Evolutionary conservation across 192 early-diverging fungal genomes (phyloP), one percentile per base, ranked within the genome.

Genomic region (Umbelopsis isabellina): DNA sequence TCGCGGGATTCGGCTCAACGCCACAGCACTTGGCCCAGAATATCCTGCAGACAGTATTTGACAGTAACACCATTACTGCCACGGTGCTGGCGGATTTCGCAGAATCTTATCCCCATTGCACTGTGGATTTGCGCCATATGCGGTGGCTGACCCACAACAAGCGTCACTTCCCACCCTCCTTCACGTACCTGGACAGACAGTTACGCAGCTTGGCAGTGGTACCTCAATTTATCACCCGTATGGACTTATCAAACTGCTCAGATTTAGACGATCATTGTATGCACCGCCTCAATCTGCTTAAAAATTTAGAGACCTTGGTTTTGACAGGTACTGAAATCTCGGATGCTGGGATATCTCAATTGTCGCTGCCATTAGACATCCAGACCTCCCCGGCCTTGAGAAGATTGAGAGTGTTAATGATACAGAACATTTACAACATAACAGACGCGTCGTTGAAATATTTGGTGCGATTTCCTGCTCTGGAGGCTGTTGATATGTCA

Each of bases 21-120:
- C 55, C 55, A 35, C 55, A 61, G 12, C 23, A 61, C 11, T 35
- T 61, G 11, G 55, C 55, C 3, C 33, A 61, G 30, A 15, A 33
- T 5, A 30, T 61, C 13, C 10, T 61, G 7, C 55, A 35, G 33
- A 16, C 27, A 0, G 16, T 30, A 0, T 61, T 61, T 33, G 55
- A 61, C n/a, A 22, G 30, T 1, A 30, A 61, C 13, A 61, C 27
- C 13, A 61, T 61, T 5, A 61, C 55, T 11, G 55, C 55, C 1
- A 25, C 27, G 37, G n/a, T 61, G 27, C 27, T 61, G 55, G 27
- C 21, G 27, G 25, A 61, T 61, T 61, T 61, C 25, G 55, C 55
- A 35, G 55, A 61, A 61, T 27, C 55, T 18, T 61, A 61, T 16
- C 12, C 30, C 9, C 37, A 10, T 35, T 27, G 33, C 0, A 35